Conservation (phyloP, 352 stramenopile species). For the Pythium guiyangense region DNA sequence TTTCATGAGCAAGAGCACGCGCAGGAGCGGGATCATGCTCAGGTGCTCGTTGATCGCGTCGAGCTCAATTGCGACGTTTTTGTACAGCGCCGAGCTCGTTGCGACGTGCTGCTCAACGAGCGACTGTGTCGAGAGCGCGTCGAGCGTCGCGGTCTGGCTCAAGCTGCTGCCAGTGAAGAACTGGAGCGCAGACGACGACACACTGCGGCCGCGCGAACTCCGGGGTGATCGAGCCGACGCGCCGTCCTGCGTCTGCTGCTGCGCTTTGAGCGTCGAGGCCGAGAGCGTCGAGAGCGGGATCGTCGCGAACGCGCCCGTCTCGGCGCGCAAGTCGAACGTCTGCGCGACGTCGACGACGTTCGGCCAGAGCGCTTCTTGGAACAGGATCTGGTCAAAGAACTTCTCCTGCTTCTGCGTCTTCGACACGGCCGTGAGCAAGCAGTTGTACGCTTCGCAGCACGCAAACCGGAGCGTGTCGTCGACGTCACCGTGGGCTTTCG, state of each 20-base stretch:
- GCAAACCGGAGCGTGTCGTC: conserved; percentile 37
- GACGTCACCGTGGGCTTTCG: conserved; percentile 31
- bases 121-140: conserved; percentile 3
- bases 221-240: background rate
- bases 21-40: conserved; percentile 69
- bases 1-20: conserved; percentile 78
- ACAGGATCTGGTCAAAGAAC: conserved; percentile 83
- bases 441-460: conserved; percentile 69
- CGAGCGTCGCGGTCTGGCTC: conserved; percentile 33
- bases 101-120: conserved; percentile 17
- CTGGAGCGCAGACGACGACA: conserved; percentile 31
- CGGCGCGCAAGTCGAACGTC: conserved; percentile 36
- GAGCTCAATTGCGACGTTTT: conserved; percentile 57
- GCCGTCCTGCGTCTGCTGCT: conserved; percentile 21
- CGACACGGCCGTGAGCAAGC: conserved; percentile 68
- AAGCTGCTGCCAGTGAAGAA: conserved; percentile 80
- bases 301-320: conserved; percentile 48
- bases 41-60: conserved; percentile 69
- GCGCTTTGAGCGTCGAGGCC: conserved; percentile 23
- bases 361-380: conserved; percentile 60
- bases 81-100: conserved; percentile 18
- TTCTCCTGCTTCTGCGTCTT: conserved; percentile 85
- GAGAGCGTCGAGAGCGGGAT: conserved; percentile 56
- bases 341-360: conserved; percentile 55
- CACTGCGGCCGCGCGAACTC: conserved; percentile 16